Base-by-base conservation (phyloP, 2,329 filamentous ascomycete genomes). In the Madurella mycetomatis region DNA sequence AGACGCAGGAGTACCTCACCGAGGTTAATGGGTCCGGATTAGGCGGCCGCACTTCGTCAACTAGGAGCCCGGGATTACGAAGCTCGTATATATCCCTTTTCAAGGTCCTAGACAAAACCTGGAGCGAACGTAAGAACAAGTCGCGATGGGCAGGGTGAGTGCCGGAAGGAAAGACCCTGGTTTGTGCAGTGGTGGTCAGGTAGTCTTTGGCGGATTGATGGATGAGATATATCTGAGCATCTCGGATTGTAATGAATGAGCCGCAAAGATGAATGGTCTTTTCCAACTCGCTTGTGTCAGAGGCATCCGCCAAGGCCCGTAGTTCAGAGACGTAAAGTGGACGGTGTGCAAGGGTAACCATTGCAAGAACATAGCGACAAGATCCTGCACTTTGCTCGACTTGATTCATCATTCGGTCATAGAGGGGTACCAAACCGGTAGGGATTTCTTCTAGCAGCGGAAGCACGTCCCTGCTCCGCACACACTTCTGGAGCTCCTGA, bases 401-500 rank as follows among this genome's bases (percentile, higher is more conserved):
- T 2, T 59, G 40, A 1, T 54, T 32, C 47, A 59, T 52, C 57
- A 55, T 55, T 15, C 44, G 44, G 12, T 8, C 15, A 30, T 60
- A 62, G 9, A 62, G 34, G 2, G 19, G n/a, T 42, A 56, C 49
- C 7, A 62, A 45, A 11, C 58, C 54, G 12, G 56, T 43, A n/a
- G 60, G 60, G 42, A 62, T 55, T 30, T 40, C 18, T 1, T 9
- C 12, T 39, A 60, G 41, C 32, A 42, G 54, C 13, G 17, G 15
- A 31, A 48, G 51, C 17, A n/a, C 48, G 12, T 58, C 13, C 48
- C 50, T 40, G 9, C 64, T 47, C 47, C 58, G 55, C 12, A 41
- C 37, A 7, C 60, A 48, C 1, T 64, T 51, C 30, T 45, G 51
- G 7, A 74, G 68, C 9, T 65, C 55, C 58, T 71, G 53, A 51